These are phyloP conservation scores for Leccinum pachyderme DNA, from an alignment of 1,284 basidiomycete species.

Conservation along the genomic window DNA sequence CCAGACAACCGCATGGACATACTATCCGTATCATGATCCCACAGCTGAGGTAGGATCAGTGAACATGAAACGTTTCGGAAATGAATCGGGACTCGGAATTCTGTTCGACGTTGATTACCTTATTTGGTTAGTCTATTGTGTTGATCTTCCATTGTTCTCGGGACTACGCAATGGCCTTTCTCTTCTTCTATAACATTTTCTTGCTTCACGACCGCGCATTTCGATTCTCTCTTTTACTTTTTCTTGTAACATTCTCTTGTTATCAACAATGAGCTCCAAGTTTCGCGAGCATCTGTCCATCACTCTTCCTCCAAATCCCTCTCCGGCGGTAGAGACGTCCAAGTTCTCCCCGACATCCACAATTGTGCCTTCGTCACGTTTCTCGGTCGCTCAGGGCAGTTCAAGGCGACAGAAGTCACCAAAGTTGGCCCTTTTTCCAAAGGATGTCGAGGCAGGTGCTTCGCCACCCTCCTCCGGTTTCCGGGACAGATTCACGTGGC, in stretches of 20 bases:
- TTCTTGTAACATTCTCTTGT: background rate
- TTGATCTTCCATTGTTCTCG: conserved; percentile 25
- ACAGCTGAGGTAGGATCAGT: background rate
- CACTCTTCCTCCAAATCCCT: conserved; percentile 9
- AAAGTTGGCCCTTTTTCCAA: conserved; percentile 2
- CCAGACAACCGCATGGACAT: background rate
- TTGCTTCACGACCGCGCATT: conserved; percentile 12
- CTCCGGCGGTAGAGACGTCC: conserved; percentile 22
- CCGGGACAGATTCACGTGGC: conserved; percentile 37
- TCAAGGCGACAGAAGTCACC: conserved; percentile 15
- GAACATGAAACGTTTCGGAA: background rate
- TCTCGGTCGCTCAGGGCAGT: conserved; percentile 17
- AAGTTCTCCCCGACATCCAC: conserved; percentile 40
- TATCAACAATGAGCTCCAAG: conserved; percentile 25
- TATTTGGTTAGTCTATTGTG: conserved; percentile 20
- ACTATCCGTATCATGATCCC: background rate
- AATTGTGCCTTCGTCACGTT: conserved; percentile 20
- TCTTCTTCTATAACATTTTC: conserved; percentile 2
- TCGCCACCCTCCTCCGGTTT: conserved; percentile 14
- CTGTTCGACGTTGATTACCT: conserved; percentile 10
- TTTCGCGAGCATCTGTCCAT: conserved; percentile 37
- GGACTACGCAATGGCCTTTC: background rate
- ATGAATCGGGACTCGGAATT: background rate
- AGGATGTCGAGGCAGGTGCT: conserved; percentile 33
- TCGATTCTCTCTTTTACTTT: background rate